Evolutionary conservation across 441 rosid genomes (phyloP).

Genomic region (Flueggea neowawraea): DNA sequence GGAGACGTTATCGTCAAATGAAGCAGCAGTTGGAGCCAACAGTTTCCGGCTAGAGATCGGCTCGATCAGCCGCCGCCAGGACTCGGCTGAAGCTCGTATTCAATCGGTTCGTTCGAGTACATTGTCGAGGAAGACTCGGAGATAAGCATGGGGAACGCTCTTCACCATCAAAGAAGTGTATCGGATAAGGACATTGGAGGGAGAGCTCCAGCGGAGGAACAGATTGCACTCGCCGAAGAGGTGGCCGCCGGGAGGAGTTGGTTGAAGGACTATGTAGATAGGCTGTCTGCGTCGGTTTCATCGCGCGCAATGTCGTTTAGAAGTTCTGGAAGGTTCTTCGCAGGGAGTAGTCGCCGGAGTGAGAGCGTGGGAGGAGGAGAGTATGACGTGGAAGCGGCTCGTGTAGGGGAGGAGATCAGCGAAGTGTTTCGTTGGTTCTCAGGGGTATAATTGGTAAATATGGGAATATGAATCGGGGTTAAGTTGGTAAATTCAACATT

Average conservation of each 20-base stretch:
- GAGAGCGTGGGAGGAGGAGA: conserved; percentile 44
- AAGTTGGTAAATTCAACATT: background rate
- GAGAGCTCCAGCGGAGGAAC: conserved; percentile 20
- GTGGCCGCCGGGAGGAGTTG: conserved; percentile 59
- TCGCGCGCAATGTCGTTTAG: conserved; percentile 70
- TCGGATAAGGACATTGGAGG: conserved; percentile 47
- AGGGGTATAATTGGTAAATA: conserved; percentile 48
- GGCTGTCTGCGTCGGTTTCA: conserved; percentile 66
- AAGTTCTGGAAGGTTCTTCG: conserved; percentile 76
- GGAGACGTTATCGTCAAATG: conserved; percentile 28
- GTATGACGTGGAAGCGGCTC: conserved; percentile 56
- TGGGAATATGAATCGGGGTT: background rate
- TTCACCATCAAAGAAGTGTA: conserved; percentile 27
- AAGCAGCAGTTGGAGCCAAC: conserved; percentile 16
- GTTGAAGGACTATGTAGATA: conserved; percentile 79
- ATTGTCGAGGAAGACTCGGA: conserved; percentile 71
- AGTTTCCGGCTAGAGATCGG: conserved; percentile 91
- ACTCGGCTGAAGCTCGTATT: conserved; percentile 49
- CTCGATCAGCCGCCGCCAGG: conserved; percentile 65
- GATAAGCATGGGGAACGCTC: conserved; percentile 35
- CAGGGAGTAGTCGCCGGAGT: conserved; percentile 76
- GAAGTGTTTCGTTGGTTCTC: conserved; percentile 93
- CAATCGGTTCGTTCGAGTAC: conserved; percentile 84
- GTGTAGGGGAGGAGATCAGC: conserved; percentile 79
- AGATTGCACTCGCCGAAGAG: conserved; percentile 43